A percentile compares a stretch with the other conserved stretches of the same genome.
These are phyloP conservation scores for Echeveria elegans DNA, from an alignment of 164 flowering plant genomes.

Conservation along the genomic window DNA sequence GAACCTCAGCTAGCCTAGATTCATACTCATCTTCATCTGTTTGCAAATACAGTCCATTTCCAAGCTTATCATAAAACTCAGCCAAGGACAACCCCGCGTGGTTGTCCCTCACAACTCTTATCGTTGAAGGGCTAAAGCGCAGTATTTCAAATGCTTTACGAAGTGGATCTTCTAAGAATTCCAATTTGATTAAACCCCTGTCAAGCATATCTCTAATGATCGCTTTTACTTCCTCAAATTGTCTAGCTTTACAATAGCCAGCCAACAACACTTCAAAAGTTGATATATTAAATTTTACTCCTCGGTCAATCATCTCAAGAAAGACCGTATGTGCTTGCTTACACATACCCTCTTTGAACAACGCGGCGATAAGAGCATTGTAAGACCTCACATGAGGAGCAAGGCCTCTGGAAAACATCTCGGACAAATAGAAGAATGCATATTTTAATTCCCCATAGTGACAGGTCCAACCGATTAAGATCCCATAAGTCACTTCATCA, in stretches of 20 bases:
- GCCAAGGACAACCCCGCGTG: slow-evolving; percentile 32
- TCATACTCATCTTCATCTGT: slow-evolving; percentile 61
- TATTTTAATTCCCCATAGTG: slow-evolving; percentile 47
- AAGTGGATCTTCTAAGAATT: slow-evolving; percentile 45
- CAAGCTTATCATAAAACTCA: slow-evolving; percentile 71
- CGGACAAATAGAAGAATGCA: slow-evolving; percentile 58
- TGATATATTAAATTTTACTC: slow-evolving; percentile 28
- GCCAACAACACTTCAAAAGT: slow-evolving; percentile 68
- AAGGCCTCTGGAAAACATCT: slow-evolving; percentile 46
- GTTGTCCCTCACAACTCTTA: slow-evolving; percentile 71
- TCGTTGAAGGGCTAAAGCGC: slow-evolving; percentile 40
- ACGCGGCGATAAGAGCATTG: slow-evolving; percentile 57
- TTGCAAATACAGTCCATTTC: slow-evolving; percentile 91
- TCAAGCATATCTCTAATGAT: slow-evolving; percentile 46
- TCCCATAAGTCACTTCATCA: slow-evolving; percentile 60
- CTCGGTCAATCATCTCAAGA: slow-evolving; percentile 55
- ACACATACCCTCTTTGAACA: slow-evolving; percentile 60
- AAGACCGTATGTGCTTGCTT: slow-evolving; percentile 42
- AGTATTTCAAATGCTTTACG: slow-evolving; percentile 46
- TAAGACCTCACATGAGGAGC: slow-evolving; percentile 47
- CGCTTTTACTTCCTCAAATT: slow-evolving; percentile 54
- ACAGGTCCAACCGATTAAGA: slow-evolving; percentile 61
- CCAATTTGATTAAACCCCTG: slow-evolving; percentile 27
- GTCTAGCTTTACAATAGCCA: slow-evolving; percentile 70
- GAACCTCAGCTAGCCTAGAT: slow-evolving; percentile 28